Base-by-base conservation (phyloP, 305 asterid species). In the Solanum hybrid region DNA sequence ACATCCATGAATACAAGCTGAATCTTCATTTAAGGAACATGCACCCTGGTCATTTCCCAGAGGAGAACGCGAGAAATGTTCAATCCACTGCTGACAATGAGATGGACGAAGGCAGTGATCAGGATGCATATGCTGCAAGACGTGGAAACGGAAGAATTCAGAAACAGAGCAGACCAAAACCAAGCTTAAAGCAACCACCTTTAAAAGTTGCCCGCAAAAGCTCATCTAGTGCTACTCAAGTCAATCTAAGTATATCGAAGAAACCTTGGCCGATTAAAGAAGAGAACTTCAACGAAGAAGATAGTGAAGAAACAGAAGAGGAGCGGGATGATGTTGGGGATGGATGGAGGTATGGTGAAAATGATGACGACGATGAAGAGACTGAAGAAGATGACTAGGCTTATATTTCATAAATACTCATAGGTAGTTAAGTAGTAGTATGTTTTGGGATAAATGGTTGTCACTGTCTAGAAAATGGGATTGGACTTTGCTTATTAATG, bases 231-330 rank as follows among this genome's bases (percentile, higher is more conserved):
- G 91, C 94, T 60, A 73, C 96, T 35, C 91, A 92, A 7, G 95
- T 93, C 80, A 95, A 91, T 88, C 73, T 93, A 90, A 93, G 81
- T 42, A 87, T 90, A 29, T 91, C 85, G 90, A 97, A 94, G 90
- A 96, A 95, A 37, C 91, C 93, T 35, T 93, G 97, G 97, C 96
- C 94, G 0, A 90, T 90, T 71, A 95, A 95, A 87, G 98, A 95
- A 90, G 97, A 93, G 51, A 88, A 89, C 16, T 95, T 90, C 10
- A 95, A 95, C 9, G 99, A 95, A 64, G 99, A 97, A 91, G 99
- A 97, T 91, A 97, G 99, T 79, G 99, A 97, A 91, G 99, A 97
- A 91, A 97, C 99, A 1, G 99, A 97, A 87, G 99, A 97, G 95
- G 99, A 97, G 88, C 89, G 98, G 6, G 99, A 97, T 14, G 95